phyloP scores from a whole-genome alignment of 352 stramenopile species.

The Achlya hypogyna region DNA sequence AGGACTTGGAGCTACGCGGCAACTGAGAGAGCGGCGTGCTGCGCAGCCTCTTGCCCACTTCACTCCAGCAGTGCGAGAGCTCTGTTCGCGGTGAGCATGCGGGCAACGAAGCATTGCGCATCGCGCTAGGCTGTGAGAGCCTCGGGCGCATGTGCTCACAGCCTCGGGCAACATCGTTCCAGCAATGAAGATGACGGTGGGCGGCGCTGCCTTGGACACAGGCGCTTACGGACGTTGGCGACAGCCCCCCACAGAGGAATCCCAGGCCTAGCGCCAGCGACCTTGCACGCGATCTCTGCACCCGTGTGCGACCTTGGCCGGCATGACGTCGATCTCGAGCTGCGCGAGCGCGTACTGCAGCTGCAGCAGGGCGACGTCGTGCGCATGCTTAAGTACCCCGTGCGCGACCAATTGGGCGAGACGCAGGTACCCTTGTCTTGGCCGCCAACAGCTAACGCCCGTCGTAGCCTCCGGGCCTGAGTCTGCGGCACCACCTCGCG shows the following conservation, averaged over 20 bases:
- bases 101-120: slow-evolving; percentile 53
- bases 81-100: slow-evolving; percentile 32
- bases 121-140: slow-evolving; percentile 49
- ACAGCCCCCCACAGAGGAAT: neutral
- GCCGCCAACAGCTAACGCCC: neutral
- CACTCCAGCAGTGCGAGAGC: slow-evolving; percentile 73
- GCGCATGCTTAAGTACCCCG: slow-evolving; percentile 14
- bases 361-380: slow-evolving; percentile 19
- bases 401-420: slow-evolving; percentile 12
- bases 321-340: slow-evolving; percentile 9
- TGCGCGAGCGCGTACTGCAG: slow-evolving; percentile 12
- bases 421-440: slow-evolving; percentile 7
- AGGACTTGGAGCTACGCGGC: slow-evolving; percentile 30
- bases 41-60: slow-evolving; percentile 50
- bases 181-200: neutral
- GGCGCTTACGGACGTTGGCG: neutral
- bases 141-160: slow-evolving; percentile 3
- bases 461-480: slow-evolving; percentile 2
- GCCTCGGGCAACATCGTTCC: neutral
- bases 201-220: neutral
- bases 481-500: slow-evolving; percentile 14
- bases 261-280: neutral
- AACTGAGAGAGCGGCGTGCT: slow-evolving; percentile 32
- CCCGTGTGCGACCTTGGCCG: slow-evolving; percentile 18
- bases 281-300: slow-evolving; percentile 12